phyloP scores from a whole-genome alignment of 2,329 filamentous ascomycete genomes.

The Phialophora expanda region DNA sequence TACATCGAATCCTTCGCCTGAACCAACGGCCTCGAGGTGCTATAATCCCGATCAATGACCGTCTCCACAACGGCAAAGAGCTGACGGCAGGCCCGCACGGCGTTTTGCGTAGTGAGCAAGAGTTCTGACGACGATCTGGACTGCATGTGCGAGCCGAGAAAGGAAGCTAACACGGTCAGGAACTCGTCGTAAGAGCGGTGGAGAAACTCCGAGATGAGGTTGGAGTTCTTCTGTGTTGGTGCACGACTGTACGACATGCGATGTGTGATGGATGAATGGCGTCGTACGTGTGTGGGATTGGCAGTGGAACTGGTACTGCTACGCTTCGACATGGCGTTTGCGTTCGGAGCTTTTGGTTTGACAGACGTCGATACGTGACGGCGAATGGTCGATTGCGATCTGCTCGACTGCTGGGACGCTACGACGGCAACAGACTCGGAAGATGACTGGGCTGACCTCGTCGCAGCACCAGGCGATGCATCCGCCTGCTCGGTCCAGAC shows the following conservation, averaged over 20 bases:
- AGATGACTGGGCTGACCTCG: conserved; percentile 1
- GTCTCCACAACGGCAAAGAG: conserved; percentile 80
- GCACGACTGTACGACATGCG: conserved; percentile 75
- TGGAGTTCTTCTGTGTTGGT: conserved; percentile 66
- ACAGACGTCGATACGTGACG: conserved; percentile 18
- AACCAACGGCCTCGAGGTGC: conserved; percentile 69
- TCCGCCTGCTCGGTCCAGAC: conserved; percentile 68
- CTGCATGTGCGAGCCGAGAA: conserved; percentile 91
- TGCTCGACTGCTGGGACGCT: conserved; percentile 19
- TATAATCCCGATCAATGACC: conserved; percentile 76
- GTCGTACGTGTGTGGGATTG: conserved; percentile 44
- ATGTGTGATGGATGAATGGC: conserved; percentile 66
- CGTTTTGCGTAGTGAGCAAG: conserved; percentile 79
- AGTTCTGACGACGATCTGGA: conserved; percentile 88
- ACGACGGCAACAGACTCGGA: conserved; percentile 6
- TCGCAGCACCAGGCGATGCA: conserved; percentile 42
- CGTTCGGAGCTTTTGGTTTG: conserved; percentile 12
- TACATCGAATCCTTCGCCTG: conserved; percentile 77
- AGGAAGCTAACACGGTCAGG: conserved; percentile 86
- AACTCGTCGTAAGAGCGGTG: conserved; percentile 83
- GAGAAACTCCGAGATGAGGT: conserved; percentile 82
- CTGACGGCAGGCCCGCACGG: conserved; percentile 78
- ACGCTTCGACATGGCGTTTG: conserved; percentile 15
- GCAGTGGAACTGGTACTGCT: conserved; percentile 31
- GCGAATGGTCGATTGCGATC: conserved; percentile 16